phyloP scores from a whole-genome alignment of 2,329 filamentous ascomycete genomes.

The Chaetomium sp. region DNA sequence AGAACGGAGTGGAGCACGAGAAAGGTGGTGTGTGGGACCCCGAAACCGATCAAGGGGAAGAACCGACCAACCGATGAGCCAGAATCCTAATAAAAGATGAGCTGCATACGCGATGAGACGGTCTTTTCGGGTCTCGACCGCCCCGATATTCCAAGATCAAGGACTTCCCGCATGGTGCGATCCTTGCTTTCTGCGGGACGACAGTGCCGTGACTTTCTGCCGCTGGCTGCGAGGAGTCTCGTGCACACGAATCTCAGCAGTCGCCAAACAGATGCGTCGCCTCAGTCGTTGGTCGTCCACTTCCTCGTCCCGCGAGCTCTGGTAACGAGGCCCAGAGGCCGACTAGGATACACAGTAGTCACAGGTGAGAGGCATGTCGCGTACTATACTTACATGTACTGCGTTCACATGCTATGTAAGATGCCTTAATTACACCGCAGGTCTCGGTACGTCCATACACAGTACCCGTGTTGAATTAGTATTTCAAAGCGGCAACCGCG shows the following conservation, averaged over 20 bases:
- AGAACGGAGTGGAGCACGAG: background rate
- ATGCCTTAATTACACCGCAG: too few species aligned
- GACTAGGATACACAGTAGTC: background rate
- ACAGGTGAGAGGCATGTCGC: too few species aligned
- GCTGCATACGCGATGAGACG: constrained; percentile 21
- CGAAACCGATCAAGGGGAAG: constrained; percentile 27
- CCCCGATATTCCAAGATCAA: constrained; percentile 17
- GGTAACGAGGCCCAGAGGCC: too few species aligned
- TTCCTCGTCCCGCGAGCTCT: too few species aligned
- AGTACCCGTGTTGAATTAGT: background rate
- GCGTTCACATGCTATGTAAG: too few species aligned
- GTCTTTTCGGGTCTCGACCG: constrained; percentile 25
- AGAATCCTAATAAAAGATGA: constrained; percentile 7
- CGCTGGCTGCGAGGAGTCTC: background rate
- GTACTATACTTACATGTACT: background rate
- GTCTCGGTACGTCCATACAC: too few species aligned
- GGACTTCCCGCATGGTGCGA: background rate
- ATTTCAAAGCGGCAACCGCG: background rate
- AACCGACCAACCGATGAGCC: constrained; percentile 24
- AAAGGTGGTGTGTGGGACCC: constrained; percentile 21
- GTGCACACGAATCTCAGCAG: background rate
- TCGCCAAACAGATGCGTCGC: background rate
- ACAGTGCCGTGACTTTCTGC: background rate
- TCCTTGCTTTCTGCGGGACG: background rate
- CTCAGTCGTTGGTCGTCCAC: too few species aligned